Evolutionary conservation across 306 rosid genomes (phyloP), one percentile per base, ranked within the genome.

Genomic region (Castanopsis chinensis): DNA sequence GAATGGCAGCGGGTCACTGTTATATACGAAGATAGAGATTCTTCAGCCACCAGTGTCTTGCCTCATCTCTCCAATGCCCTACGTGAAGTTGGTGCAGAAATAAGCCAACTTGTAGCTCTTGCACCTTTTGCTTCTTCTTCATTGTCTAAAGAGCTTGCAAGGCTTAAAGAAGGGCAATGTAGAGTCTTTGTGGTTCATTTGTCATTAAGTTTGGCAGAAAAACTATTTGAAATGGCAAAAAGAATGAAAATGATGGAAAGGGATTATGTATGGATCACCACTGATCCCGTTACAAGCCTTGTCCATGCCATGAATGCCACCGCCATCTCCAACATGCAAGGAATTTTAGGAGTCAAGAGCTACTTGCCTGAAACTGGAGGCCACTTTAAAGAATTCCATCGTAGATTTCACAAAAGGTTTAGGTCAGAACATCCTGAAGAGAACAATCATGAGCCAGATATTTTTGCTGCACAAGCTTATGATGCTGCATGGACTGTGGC

Each of bases 231-330:
- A 63, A 83, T 30, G 43, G 89, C 88, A 35, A 77, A 57, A 9
- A 65, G 81, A 61, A 68, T 85, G 88, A 69, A 81, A 4, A 89
- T 89, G 93, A 81, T 87, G 79, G 88, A 77, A 67, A 81, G 75
- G 33, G 88, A 41, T 49, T 87, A 81, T 78, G 89, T 85, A 25
- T 89, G 91, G 93, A 87, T 89, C 78, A 81, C 87, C 11, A 83
- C 89, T n/a, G 87, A 87, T 58, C 73, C 84, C 27, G 60, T 85
- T 77, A 82, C 93, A 30, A 81, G 80, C 74, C 87, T 85, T 75
- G 82, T 84, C 20, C 78, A 87, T 80, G 83, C 88, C 76, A 78
- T 87, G 80, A 81, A 85, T 78, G 74, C 84, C 32, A 83, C 91
- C 43, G 72, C 75, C 33, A 30, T 77, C 60, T 81, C 85, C 60